A percentile compares a stretch with the other conserved stretches of the same genome.
These are phyloP conservation scores for Colletotrichum sp. DNA, from an alignment of 2,329 filamentous ascomycete species.

Conservation along the genomic window DNA sequence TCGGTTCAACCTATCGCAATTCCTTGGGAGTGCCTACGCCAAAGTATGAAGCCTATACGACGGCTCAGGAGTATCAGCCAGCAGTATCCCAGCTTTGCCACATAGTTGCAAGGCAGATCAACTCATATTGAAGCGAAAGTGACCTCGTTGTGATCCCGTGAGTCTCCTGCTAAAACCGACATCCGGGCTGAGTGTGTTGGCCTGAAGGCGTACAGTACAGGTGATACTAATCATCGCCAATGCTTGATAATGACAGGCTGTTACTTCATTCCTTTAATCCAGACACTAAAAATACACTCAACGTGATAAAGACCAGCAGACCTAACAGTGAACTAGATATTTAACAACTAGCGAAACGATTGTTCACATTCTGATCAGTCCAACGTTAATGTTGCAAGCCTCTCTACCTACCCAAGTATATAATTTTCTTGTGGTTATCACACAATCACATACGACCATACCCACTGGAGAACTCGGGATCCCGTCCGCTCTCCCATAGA, in stretches of 20 bases:
- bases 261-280: neutral
- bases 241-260: neutral
- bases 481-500: neutral
- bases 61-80: neutral
- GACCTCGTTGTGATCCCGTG: neutral
- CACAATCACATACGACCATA: neutral
- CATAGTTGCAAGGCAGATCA: neutral
- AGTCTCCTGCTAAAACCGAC: neutral
- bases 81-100: neutral
- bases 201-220: neutral
- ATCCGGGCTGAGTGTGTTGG: neutral
- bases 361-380: neutral
- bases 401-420: neutral
- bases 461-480: neutral
- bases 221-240: neutral
- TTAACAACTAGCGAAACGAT: neutral
- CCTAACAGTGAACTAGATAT: neutral
- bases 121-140: neutral
- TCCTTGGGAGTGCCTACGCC: neutral
- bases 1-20: neutral
- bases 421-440: accelerated
- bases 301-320: neutral
- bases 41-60: neutral
- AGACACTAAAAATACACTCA: neutral
- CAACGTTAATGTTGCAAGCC: neutral